Percentiles rank a stretch among this genome's conserved stretches.
These are phyloP conservation scores for Zoysia matrella DNA, from an alignment of 202 grass and related monocot genomes.

Conservation along the genomic window DNA sequence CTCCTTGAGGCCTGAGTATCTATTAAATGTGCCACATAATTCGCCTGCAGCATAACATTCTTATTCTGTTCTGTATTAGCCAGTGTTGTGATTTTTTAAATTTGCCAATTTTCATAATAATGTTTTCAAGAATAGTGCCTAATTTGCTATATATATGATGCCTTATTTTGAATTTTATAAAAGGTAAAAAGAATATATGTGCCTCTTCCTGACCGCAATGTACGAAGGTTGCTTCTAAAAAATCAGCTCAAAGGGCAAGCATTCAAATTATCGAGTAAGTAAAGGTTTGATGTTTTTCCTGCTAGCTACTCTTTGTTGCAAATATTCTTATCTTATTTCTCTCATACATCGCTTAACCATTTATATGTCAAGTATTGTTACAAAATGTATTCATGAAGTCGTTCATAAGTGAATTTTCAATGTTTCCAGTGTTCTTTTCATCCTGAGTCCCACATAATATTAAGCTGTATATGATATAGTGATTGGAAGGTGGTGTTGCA, in stretches of 20 bases:
- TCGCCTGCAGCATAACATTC: neutral
- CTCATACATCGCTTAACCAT: neutral
- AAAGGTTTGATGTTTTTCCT: neutral
- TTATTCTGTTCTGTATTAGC: constrained; percentile 10
- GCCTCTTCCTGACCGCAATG: constrained; percentile 77
- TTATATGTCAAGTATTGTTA: neutral
- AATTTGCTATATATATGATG: neutral
- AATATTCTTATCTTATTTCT: constrained; percentile 1
- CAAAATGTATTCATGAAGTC: neutral
- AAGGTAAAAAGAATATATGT: constrained; percentile 99
- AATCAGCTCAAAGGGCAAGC: constrained; percentile 90
- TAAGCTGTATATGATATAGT: neutral
- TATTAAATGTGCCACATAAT: neutral
- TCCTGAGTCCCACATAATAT: neutral
- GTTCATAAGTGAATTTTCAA: neutral
- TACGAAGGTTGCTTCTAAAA: constrained; percentile 84
- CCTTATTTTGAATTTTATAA: constrained; percentile 26
- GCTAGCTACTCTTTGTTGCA: neutral
- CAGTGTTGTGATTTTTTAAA: neutral
- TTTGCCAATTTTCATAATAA: constrained; percentile 1
- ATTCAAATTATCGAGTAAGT: constrained; percentile 88
- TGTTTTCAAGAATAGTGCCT: neutral
- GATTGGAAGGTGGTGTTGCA: neutral
- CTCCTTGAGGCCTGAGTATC: neutral
- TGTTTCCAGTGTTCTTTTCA: neutral